Percentiles rank a stretch among this genome's conserved stretches.
Conservation (phyloP, 139 green algal species). For the Chlamydomonas applanata region DNA sequence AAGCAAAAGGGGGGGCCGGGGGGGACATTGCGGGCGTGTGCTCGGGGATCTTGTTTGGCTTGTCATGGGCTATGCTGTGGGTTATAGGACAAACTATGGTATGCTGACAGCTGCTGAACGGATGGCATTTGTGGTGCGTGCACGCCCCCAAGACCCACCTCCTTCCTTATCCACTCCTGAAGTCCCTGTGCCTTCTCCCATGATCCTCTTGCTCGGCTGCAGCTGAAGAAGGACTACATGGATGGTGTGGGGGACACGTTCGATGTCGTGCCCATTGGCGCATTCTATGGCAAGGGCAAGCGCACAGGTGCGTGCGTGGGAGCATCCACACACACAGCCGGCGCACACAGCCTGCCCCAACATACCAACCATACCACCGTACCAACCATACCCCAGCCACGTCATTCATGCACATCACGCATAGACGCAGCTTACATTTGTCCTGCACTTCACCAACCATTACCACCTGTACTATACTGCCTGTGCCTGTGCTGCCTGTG, state of each 20-base stretch:
- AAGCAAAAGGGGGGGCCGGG: no score
- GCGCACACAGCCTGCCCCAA: no score
- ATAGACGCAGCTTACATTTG: not conserved
- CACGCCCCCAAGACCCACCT: no score
- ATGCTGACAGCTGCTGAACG: no score
- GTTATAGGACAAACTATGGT: no score
- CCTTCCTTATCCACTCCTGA: constrained; percentile 10
- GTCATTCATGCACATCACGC: not conserved
- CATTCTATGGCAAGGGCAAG: constrained; percentile 86
- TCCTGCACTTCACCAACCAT: not conserved
- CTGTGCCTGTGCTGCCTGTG: no score
- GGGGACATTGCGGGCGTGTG: no score
- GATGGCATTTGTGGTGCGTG: no score
- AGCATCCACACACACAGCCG: not conserved
- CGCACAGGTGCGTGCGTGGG: constrained; percentile 49
- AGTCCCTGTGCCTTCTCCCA: not conserved
- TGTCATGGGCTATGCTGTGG: no score
- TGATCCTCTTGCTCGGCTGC: constrained; percentile 57
- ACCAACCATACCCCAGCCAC: not conserved
- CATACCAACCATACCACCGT: constrained; percentile 1
- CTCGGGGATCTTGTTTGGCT: no score
- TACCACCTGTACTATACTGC: not conserved
- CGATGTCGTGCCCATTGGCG: constrained; percentile 91
- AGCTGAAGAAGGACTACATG: constrained; percentile 99
- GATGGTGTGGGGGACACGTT: constrained; percentile 92